phyloP scores from a whole-genome alignment of 495 filamentous ascomycete species.

The Aspergillus biplanus region DNA sequence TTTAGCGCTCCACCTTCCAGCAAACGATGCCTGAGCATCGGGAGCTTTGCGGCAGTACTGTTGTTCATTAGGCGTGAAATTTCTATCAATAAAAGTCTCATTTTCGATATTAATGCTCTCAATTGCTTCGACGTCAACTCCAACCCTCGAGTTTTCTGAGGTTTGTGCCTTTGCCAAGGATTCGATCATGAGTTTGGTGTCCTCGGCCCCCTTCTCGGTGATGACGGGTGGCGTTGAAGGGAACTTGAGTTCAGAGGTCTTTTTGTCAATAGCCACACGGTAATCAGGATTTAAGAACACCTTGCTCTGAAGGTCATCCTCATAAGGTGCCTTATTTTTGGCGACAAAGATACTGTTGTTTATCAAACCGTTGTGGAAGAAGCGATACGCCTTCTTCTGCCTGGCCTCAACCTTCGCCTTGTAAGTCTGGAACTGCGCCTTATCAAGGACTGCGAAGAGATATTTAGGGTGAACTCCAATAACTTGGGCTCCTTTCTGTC shows the following conservation, averaged over 20 bases:
- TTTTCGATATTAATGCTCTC: slow-evolving; percentile 86
- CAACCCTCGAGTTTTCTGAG: slow-evolving; percentile 76
- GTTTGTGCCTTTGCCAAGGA: slow-evolving; percentile 74
- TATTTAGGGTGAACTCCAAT: slow-evolving; percentile 97
- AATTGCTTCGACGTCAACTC: slow-evolving; percentile 89
- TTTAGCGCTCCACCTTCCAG: slow-evolving; percentile 94
- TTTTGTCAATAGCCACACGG: slow-evolving; percentile 82
- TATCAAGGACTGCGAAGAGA: slow-evolving; percentile 91
- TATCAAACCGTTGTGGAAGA: slow-evolving; percentile 95
- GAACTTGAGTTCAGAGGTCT: slow-evolving; percentile 75
- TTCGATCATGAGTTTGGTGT: slow-evolving; percentile 78
- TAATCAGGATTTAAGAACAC: slow-evolving; percentile 96
- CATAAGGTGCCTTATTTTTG: slow-evolving; percentile 88
- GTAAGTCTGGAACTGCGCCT: slow-evolving; percentile 80
- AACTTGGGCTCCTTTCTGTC: slow-evolving; percentile 96
- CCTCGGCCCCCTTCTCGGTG: slow-evolving; percentile 55
- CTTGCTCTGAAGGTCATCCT: slow-evolving; percentile 78
- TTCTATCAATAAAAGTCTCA: slow-evolving; percentile 90
- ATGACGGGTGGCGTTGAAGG: slow-evolving; percentile 65
- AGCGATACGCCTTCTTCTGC: slow-evolving; percentile 98
- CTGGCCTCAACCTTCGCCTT: slow-evolving; percentile 83
- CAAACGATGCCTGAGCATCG: slow-evolving; percentile 80
- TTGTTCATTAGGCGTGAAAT: slow-evolving; percentile 85
- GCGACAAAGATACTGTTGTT: slow-evolving; percentile 97
- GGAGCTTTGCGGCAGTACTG: slow-evolving; percentile 82